Percentiles rank a stretch among this genome's conserved stretches.
These are phyloP conservation scores for Ulota crispa DNA, from an alignment of 225 moss, liverwort and hornwort species.

Conservation along the genomic window DNA sequence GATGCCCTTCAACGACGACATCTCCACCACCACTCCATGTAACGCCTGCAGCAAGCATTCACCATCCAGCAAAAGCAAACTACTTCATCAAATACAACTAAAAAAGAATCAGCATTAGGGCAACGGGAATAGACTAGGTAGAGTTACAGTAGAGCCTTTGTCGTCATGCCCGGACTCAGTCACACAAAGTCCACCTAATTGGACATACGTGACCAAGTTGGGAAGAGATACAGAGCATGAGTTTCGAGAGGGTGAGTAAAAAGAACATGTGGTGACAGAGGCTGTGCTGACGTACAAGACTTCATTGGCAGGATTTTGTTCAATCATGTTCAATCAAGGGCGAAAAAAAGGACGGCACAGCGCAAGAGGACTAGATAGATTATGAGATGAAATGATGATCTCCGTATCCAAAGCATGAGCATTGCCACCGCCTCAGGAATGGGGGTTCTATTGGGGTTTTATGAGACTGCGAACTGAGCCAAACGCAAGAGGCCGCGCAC, in stretches of 20 bases:
- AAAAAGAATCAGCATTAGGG: no score
- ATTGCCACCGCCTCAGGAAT: not conserved
- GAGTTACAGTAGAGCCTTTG: not conserved
- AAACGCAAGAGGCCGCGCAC: slow-evolving; percentile 22
- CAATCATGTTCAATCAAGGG: slow-evolving; percentile 17
- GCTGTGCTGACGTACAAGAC: not conserved
- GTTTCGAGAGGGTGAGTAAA: not conserved
- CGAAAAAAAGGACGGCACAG: not conserved
- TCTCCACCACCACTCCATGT: slow-evolving; percentile 76
- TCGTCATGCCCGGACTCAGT: not conserved
- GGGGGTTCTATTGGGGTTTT: not conserved
- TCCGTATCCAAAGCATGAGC: not conserved
- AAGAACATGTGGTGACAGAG: not conserved
- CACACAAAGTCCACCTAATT: not conserved
- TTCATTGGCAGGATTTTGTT: not conserved
- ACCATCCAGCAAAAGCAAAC: not conserved
- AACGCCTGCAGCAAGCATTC: slow-evolving; percentile 37
- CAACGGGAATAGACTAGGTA: no score
- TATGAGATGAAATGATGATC: not conserved
- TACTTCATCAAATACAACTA: not conserved
- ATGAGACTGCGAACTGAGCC: not conserved
- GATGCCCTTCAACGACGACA: slow-evolving; percentile 68
- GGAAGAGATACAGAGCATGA: not conserved
- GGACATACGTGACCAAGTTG: no score
- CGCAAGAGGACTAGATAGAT: not conserved